A percentile compares a stretch with the other conserved stretches of the same genome.
phyloP scores from a whole-genome alignment of 345 rosid species.

The Euclidium syriacum region DNA sequence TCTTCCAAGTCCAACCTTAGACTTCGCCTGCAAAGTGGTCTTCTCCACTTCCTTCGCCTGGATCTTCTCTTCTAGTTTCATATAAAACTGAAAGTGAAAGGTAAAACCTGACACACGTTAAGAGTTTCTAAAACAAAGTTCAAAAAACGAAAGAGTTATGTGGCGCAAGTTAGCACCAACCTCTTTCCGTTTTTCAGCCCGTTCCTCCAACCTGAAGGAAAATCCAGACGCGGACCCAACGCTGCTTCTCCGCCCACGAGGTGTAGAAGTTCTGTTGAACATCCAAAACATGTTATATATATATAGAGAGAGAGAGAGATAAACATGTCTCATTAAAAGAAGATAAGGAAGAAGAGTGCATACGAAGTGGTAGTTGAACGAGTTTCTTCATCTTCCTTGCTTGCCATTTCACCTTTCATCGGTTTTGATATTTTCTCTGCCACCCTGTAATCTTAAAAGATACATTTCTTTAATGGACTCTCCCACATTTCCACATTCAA shows the following conservation, averaged over 20 bases:
- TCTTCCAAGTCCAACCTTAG: constrained; percentile 48
- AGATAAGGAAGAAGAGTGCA: constrained; percentile 20
- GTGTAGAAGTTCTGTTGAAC: constrained; percentile 52
- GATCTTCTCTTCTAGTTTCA: constrained; percentile 92
- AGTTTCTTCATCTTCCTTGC: constrained; percentile 77
- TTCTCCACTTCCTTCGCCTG: constrained; percentile 86
- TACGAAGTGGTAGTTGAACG: constrained; percentile 81
- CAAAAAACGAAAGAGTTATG: background rate
- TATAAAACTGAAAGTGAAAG: constrained; percentile 63
- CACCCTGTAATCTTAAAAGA: constrained; percentile 42
- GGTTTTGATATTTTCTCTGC: constrained; percentile 45
- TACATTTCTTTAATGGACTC: background rate
- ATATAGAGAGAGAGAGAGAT: background rate
- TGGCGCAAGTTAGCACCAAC: constrained; percentile 30
- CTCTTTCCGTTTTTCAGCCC: constrained; percentile 96
- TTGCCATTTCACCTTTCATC: constrained; percentile 27
- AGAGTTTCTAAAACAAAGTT: background rate
- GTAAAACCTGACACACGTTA: background rate
- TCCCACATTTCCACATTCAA: background rate
- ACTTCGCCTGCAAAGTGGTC: constrained; percentile 72
- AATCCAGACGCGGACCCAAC: constrained; percentile 72
- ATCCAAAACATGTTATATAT: background rate
- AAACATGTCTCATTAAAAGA: background rate
- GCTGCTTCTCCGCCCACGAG: constrained; percentile 48
- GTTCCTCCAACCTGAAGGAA: constrained; percentile 84